Evolutionary conservation across 768 basidiomycete species (phyloP).

Genomic region (Clavaria fumosa): DNA sequence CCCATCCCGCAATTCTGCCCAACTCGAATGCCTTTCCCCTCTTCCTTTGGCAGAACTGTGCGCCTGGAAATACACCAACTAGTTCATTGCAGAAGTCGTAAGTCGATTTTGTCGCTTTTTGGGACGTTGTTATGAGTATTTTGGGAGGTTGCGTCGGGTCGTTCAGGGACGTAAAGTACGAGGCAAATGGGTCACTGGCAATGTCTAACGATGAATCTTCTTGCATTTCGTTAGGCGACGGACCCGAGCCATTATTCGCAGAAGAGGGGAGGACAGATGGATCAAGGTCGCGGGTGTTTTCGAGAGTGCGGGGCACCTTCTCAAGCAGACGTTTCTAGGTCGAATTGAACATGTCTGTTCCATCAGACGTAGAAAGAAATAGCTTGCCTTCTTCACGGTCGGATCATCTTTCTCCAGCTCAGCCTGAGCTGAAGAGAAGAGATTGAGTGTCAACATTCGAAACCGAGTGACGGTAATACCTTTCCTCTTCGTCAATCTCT

Average conservation of each 20-base stretch:
- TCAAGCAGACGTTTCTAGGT: constrained; percentile 76
- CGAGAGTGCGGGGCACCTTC: constrained; percentile 84
- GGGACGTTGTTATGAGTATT: constrained; percentile 81
- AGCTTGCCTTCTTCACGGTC: constrained; percentile 55
- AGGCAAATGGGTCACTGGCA: constrained; percentile 60
- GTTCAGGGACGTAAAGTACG: constrained; percentile 53
- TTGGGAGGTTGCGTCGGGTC: constrained; percentile 68
- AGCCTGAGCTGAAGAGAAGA: no score
- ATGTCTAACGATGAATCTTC: constrained; percentile 56
- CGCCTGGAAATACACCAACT: constrained; percentile 79
- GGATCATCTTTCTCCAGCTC: constrained; percentile 69
- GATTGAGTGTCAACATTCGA: no score
- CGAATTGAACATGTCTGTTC: no score
- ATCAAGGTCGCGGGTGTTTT: constrained; percentile 83
- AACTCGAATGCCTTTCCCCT: constrained; percentile 86
- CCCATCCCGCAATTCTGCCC: constrained; percentile 87
- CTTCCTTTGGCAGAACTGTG: constrained; percentile 74
- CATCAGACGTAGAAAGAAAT: background rate
- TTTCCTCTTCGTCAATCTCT: constrained; percentile 67
- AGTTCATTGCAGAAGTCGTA: constrained; percentile 91
- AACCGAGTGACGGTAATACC: no score
- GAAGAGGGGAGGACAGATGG: constrained; percentile 40
- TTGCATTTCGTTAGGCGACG: constrained; percentile 20
- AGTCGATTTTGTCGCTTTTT: constrained; percentile 74
- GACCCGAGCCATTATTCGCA: constrained; percentile 10